phyloP scores from a whole-genome alignment of 768 basidiomycete species.

The Phaffia australis region DNA sequence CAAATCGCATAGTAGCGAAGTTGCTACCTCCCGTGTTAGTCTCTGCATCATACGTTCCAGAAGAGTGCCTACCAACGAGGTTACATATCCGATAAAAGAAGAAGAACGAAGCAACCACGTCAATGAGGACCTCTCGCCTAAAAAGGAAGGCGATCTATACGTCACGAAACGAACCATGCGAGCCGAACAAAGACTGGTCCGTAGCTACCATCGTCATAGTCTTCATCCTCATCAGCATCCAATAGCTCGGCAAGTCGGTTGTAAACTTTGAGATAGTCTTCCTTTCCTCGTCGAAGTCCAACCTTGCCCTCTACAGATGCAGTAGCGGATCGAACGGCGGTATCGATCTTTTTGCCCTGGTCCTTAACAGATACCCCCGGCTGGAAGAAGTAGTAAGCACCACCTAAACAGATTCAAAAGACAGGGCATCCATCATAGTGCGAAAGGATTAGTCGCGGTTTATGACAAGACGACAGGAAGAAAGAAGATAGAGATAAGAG shows the following conservation, averaged over 20 bases:
- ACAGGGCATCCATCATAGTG: background rate
- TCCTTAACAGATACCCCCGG: constrained; percentile 1
- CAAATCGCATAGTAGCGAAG: constrained; percentile 94
- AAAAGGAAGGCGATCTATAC: background rate
- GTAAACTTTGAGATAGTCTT: constrained; percentile 68
- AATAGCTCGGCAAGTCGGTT: constrained; percentile 69
- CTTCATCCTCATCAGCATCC: constrained; percentile 40
- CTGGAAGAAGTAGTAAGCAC: constrained; percentile 17
- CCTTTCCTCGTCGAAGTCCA: constrained; percentile 60
- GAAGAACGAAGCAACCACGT: too few relatives aligned
- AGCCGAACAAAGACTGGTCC: constrained; percentile 51
- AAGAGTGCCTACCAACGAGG: constrained; percentile 53
- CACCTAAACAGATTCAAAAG: background rate
- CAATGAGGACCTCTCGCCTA: background rate
- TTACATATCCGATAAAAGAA: background rate
- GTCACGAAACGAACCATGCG: constrained; percentile 43
- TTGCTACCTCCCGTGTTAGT: constrained; percentile 54
- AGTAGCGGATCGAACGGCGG: constrained; percentile 54
- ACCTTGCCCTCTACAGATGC: constrained; percentile 47
- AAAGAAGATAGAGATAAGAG: background rate
- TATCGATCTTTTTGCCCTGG: constrained; percentile 42
- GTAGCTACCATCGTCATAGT: constrained; percentile 69
- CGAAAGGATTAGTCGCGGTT: background rate
- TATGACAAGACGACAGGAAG: background rate
- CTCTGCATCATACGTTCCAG: constrained; percentile 81